A percentile compares a stretch with the other conserved stretches of the same genome.
Evolutionary conservation across 768 basidiomycete genomes (phyloP).

Genomic region (Leccinum incarnatum): DNA sequence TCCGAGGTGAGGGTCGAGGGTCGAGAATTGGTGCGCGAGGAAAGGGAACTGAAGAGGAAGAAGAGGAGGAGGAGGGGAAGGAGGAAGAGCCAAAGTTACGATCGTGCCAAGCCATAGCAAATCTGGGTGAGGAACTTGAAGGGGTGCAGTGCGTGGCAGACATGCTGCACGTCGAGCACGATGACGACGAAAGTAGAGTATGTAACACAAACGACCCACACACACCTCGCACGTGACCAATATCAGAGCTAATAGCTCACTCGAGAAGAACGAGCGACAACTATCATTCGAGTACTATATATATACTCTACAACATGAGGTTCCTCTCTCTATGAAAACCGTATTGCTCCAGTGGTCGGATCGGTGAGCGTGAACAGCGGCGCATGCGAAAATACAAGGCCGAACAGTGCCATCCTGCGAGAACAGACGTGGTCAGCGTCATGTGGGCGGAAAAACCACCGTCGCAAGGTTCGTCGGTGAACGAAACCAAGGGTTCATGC

Average conservation of each 20-base stretch:
- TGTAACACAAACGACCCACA: conserved; percentile 13
- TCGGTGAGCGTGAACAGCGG: conserved; percentile 33
- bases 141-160: conserved; percentile 30
- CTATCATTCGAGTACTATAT: conserved; percentile 13
- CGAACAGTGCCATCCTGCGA: conserved; percentile 35
- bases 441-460: conserved; percentile 12
- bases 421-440: conserved; percentile 27
- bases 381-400: conserved; percentile 30
- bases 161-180: conserved; percentile 27
- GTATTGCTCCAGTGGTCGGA: conserved; percentile 30
- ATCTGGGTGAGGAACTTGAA: conserved; percentile 6
- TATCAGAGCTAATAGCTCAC: conserved; percentile 6
- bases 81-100: not conserved
- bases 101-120: not conserved
- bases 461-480: conserved; percentile 17
- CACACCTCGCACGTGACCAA: conserved; percentile 26
- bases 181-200: not conserved
- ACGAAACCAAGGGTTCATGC: conserved; percentile 19
- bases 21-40: conserved; percentile 8
- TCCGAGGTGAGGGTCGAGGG: conserved; percentile 8
- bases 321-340: conserved; percentile 26
- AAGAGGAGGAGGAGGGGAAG: not conserved
- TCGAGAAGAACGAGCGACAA: not conserved
- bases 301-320: conserved; percentile 21
- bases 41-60: conserved; percentile 22